Evolutionary conservation across 225 moss, liverwort and hornwort species (phyloP).

Genomic region (Marchantia polymorpha): DNA sequence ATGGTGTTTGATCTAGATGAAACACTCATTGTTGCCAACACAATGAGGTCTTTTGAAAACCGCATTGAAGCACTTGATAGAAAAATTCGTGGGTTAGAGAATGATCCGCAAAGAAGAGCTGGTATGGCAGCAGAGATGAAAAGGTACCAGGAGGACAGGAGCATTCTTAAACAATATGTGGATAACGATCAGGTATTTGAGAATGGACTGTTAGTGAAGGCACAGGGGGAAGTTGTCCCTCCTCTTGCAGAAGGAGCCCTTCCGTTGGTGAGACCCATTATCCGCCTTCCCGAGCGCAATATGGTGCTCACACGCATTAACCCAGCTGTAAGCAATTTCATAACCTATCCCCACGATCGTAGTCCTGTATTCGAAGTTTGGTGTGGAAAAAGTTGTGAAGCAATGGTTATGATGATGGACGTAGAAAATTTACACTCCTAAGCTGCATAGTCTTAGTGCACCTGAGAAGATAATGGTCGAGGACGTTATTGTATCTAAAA

Average conservation of each 20-base stretch:
- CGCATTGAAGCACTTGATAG: conserved; percentile 77
- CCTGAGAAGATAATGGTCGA: background rate
- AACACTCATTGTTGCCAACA: conserved; percentile 96
- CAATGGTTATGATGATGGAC: background rate
- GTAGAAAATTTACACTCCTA: background rate
- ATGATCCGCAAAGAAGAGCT: conserved; percentile 67
- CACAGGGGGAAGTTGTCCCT: conserved; percentile 85
- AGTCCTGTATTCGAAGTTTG: background rate
- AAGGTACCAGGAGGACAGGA: conserved; percentile 93
- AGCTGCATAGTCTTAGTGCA: background rate
- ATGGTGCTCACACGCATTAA: conserved; percentile 97
- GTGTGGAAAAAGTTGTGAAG: background rate
- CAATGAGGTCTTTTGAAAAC: conserved; percentile 89
- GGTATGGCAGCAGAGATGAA: conserved; percentile 63
- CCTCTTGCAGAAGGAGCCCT: conserved; percentile 83
- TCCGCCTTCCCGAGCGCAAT: conserved; percentile 83
- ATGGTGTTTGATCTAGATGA: conserved; percentile 99
- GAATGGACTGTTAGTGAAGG: conserved; percentile 79
- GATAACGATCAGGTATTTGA: conserved; percentile 93
- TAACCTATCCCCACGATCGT: background rate
- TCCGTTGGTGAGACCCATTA: conserved; percentile 79
- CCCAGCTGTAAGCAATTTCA: conserved; percentile 50
- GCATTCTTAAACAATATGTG: conserved; percentile 86
- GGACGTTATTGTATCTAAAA: background rate
- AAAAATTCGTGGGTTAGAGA: conserved; percentile 45